Base-by-base conservation (phyloP, 495 filamentous ascomycete genomes). In the Penicillium chermesinum region DNA sequence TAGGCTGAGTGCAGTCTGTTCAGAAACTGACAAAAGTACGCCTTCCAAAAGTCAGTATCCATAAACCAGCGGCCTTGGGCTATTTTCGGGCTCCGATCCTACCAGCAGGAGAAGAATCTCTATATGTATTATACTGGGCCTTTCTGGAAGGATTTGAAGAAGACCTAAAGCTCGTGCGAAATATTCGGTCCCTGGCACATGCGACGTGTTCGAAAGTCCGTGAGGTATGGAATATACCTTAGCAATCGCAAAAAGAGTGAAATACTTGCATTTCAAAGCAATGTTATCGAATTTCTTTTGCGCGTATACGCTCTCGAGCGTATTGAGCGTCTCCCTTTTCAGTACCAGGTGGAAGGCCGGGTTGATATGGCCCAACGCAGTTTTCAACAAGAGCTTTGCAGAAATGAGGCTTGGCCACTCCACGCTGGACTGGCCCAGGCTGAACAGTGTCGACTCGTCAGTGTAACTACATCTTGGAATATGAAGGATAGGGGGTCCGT, bases 1-100 rank as follows among this genome's bases (percentile, higher is more conserved):
- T 66, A 66, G 3, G 67, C 64, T 3, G 65, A 66, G 50, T 70
- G 59, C 3, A 65, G 62, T 25, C 69, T 57, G 39, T 72, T 72
- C 12, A 69, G 40, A 48, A 69, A 66, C 25, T 67, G 64, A 12
- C 60, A 72, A 41, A 65, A 72, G 12, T 65, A 53, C 7, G 67
- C 66, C 63, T 67, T 15, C 20, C 12, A 13, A 10, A 38, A 33
- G 27, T 43, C 20, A 37, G 27, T 10, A 25, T 3, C 12, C 15
- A 15, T 2, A 17, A n/a, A n/a, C n/a, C n/a, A n/a, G n/a, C n/a
- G n/a, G n/a, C n/a, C n/a, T 42, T 25, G 4, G 12, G 40, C 3
- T 27, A 15, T 2, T 34, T 40, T 3, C 6, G 6, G 13, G 22
- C 7, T 33, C 12, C 16, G 6, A 3, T 46, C 64, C 18, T 57